Conservation (phyloP, 768 basidiomycete genomes). For the Phlebiopsis flavidoalba region DNA sequence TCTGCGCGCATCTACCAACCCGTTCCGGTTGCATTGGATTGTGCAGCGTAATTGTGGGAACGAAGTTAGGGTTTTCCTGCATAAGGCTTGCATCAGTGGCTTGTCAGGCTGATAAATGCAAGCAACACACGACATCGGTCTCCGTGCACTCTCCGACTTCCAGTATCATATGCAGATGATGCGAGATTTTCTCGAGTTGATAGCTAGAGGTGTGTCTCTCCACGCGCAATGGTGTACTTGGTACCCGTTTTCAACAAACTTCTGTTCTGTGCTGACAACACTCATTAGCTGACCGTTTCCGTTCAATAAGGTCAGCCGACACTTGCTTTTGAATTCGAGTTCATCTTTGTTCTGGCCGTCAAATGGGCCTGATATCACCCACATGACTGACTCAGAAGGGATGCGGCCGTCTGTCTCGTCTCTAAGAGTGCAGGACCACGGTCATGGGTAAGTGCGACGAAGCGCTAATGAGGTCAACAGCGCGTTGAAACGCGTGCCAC, state of each 20-base stretch:
- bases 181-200: conserved; percentile 65
- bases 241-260: conserved; percentile 59
- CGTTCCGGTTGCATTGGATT: conserved; percentile 9
- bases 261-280: conserved; percentile 33
- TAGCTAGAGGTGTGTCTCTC: conserved; percentile 42
- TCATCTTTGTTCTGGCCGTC: conserved; percentile 36
- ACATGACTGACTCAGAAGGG: conserved; percentile 32
- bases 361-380: conserved; percentile 51
- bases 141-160: conserved; percentile 45
- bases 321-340: conserved; percentile 35
- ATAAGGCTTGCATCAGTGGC: neutral
- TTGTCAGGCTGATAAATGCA: neutral
- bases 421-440: neutral
- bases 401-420: neutral
- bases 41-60: conserved; percentile 37
- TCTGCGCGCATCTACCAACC: conserved; percentile 36
- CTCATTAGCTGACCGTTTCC: neutral
- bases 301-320: neutral
- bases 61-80: conserved; percentile 44
- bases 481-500: conserved; percentile 7
- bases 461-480: neutral
- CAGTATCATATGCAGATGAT: conserved; percentile 49
- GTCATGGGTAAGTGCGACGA: neutral
- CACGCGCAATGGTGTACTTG: conserved; percentile 53
- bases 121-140: conserved; percentile 50